Evolutionary conservation across 2,329 filamentous ascomycete genomes (phyloP), one percentile per base, ranked within the genome.

Genomic region (Helicocarpus griseus): DNA sequence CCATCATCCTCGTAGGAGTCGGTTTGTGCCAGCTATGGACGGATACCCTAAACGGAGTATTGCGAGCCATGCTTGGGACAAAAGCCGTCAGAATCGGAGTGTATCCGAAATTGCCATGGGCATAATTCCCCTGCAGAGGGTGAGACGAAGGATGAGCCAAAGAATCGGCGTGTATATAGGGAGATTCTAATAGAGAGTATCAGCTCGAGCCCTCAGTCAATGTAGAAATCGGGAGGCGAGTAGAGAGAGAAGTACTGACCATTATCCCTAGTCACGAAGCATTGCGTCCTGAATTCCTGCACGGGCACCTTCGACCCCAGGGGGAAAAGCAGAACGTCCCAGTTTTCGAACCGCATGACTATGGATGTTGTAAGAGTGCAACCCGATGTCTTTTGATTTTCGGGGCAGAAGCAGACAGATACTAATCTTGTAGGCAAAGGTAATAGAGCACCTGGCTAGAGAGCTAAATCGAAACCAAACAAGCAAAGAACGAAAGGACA

Each of bases 281-380:
- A 94, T 54, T 80, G 77, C 6, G 87, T 87, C 63, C 82, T 84
- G 75, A 93, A 95, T 68, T 94, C 89, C 66, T 87, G 86, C 51
- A 90, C 69, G 1, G 89, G 89, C 11, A 85, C 71, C 60, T 81
- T 83, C 59, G 77, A 82, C 54, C 78, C 77, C 67, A 73, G 72
- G 0, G 87, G 84, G 65, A 94, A 94, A 55, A 94, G 74, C 40
- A 94, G 79, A 51, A 93, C 79, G 62, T 95, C 89, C 89, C 88
- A 94, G 62, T 88, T 82, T 60, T 88, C 80, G 75, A 86, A 94
- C 53, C 88, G 83, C 89, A 95, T 94, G 56, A 60, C 21, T 36
- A 19, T 9, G 19, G 13, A 13, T 24, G 7, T 17, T 19, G 5
- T 29, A 4, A 9, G 17, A 8, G 26, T 5, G 6, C n/a, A 9